phyloP scores from a whole-genome alignment of 2,329 filamentous ascomycete genomes.

The Neospermospora avenae region DNA sequence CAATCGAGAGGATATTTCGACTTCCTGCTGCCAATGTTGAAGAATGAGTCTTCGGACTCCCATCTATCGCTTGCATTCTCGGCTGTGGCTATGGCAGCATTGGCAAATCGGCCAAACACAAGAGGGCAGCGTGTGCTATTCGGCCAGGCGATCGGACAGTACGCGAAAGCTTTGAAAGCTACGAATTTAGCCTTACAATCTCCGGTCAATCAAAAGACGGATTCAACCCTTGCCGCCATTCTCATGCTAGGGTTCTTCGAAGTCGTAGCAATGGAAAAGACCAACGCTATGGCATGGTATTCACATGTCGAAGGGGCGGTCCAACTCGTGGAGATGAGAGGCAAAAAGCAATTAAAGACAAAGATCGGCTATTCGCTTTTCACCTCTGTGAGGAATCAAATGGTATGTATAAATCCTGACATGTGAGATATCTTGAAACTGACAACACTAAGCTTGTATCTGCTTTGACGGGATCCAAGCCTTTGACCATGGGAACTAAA shows the following conservation, averaged over 20 bases:
- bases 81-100: constrained; percentile 55
- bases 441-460: constrained; percentile 52
- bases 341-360: constrained; percentile 52
- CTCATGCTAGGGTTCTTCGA: constrained; percentile 60
- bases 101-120: constrained; percentile 49
- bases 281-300: constrained; percentile 57
- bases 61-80: constrained; percentile 56
- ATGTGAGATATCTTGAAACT: constrained; percentile 48
- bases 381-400: constrained; percentile 57
- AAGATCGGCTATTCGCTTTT: constrained; percentile 54
- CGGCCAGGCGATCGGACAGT: constrained; percentile 47
- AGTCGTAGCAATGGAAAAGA: constrained; percentile 50
- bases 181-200: constrained; percentile 53
- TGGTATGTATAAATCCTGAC: constrained; percentile 41
- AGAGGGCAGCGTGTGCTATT: constrained; percentile 32
- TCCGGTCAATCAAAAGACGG: constrained; percentile 47
- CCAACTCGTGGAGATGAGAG: constrained; percentile 55
- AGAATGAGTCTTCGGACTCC: constrained; percentile 41
- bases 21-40: constrained; percentile 55
- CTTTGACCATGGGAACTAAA: constrained; percentile 51
- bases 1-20: constrained; percentile 56
- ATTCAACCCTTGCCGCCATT: constrained; percentile 57
- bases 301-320: constrained; percentile 64
- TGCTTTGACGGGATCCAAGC: constrained; percentile 50
- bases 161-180: constrained; percentile 51